Evolutionary conservation across 2,329 filamentous ascomycete species (phyloP), one percentile per base, ranked within the genome.

Genomic region (Colletotrichum liriopes): DNA sequence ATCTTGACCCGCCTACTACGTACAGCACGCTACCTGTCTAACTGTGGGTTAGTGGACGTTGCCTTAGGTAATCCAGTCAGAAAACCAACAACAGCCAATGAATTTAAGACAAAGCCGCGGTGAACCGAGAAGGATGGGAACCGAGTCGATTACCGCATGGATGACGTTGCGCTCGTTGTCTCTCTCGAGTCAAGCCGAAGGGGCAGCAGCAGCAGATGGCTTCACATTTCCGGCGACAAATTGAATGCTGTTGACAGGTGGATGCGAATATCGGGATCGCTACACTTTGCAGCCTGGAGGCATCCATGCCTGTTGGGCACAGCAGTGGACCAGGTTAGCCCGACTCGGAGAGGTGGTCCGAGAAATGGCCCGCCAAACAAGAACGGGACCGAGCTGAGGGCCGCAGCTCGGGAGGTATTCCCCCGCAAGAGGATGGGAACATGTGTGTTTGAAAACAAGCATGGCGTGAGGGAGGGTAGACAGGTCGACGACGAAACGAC

Each of bases 331-430:
- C 55, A 26, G 66, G 62, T 55, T 37, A 23, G n/a, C 23, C 61
- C 63, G 39, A 45, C n/a, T 61, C 67, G 67, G 67, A 71, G 63
- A 47, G 26, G 56, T 71, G 67, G 63, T 56, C 63, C 67, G 67
- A 67, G n/a, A 29, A 23, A 43, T 67, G 67, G 32, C 63, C 67
- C 67, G 67, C 67, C 66, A 61, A 71, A 71, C 63, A 71, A 71
- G 63, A 55, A 71, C 67, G 56, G 49, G 55, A 54, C 35, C 29
- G 35, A 52, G n/a, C 23, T 35, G 51, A 12, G 52, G 52, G 26
- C 55, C 56, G 62, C 67, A 66, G 29, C 55, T 71, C 67, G 67
- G 67, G 67, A 32, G 37, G 20, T 41, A 55, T 71, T 71, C 47
- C 63, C 55, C 67, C 67, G 67, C 67, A 51, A 29, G 23, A 49